phyloP scores from a whole-genome alignment of 2,329 filamentous ascomycete genomes.

The Claviceps citrina region DNA sequence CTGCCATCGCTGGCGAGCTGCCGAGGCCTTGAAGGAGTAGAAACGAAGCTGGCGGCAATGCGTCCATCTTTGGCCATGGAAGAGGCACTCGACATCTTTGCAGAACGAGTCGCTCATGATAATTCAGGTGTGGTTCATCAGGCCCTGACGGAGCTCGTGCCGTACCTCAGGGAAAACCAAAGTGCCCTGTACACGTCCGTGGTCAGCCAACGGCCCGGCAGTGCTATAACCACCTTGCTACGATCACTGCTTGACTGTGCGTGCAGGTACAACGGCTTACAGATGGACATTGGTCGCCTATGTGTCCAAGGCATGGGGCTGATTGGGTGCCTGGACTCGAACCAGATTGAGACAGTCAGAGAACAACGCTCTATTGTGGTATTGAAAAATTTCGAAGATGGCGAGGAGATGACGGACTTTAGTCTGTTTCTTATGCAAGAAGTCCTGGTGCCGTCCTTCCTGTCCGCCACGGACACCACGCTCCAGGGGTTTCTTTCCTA shows the following conservation, averaged over 20 bases:
- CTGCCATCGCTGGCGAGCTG: constrained; percentile 67
- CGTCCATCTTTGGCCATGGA: constrained; percentile 28
- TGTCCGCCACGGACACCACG: constrained; percentile 75
- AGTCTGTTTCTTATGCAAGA: constrained; percentile 72
- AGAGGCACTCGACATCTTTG: constrained; percentile 30
- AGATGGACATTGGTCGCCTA: constrained; percentile 51
- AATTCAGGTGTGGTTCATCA: constrained; percentile 74
- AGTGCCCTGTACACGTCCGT: constrained; percentile 64
- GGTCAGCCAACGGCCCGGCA: constrained; percentile 69
- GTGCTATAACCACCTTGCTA: constrained; percentile 53
- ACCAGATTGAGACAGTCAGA: constrained; percentile 65
- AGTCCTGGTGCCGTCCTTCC: constrained; percentile 78
- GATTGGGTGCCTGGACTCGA: constrained; percentile 83
- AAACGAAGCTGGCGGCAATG: constrained; percentile 47
- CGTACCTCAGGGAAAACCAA: constrained; percentile 59
- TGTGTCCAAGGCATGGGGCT: constrained; percentile 74
- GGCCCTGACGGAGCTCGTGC: constrained; percentile 60
- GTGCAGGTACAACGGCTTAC: constrained; percentile 58
- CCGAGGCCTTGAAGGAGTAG: constrained; percentile 50
- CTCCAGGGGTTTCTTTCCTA: constrained; percentile 86
- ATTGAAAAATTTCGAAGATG: constrained; percentile 67
- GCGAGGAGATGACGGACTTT: constrained; percentile 71
- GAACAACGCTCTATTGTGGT: constrained; percentile 75
- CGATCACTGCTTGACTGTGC: constrained; percentile 74
- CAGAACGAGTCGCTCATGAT: constrained; percentile 62